Base-by-base conservation (phyloP, 306 rosid genomes). In the Sophora flavescens region DNA sequence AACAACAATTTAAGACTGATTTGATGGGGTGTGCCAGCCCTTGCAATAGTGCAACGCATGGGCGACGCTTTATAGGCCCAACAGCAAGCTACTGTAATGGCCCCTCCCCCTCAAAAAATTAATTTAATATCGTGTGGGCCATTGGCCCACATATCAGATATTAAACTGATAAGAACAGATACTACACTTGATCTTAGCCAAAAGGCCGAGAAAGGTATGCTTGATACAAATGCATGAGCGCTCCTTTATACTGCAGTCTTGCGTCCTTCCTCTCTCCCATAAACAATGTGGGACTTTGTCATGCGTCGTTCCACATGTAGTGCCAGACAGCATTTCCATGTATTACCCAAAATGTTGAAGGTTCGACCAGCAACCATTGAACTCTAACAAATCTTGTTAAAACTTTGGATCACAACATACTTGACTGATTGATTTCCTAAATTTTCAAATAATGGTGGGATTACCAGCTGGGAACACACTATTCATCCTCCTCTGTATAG, bases 101-200 rank as follows among this genome's bases (percentile, higher is more conserved):
- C 26, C 45, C 12, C 42, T n/a, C 22, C 22, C 66, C 66, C 66
- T 61, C 26, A 61, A 61, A 61, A 33, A 14, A 61, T 0, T 5
- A 33, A 61, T 61, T 61, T 32, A 61, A 59, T 59, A 59, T 56
- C 62, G 6, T 18, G 62, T 56, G 62, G 2, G 26, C 12, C 66
- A 61, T 12, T 61, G 66, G 10, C 66, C 66, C 66, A 61, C 45
- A 6, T 61, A 61, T 61, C 66, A 61, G 66, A 61, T 33, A 61
- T 61, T 61, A 61, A 61, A 61, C 66, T 61, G 45, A 61, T 33
- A 32, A 61, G 66, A 61, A 61, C 66, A 61, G 66, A 61, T 61
- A 61, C 66, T 32, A 32, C 66, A 61, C 66, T 61, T 61, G 66
- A 61, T 33, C 66, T 61, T 61, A 61, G 66, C 66, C 66, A 61